Conservation (phyloP, 371 early-diverging fungal species). For the Phascolomyces articulosus region DNA sequence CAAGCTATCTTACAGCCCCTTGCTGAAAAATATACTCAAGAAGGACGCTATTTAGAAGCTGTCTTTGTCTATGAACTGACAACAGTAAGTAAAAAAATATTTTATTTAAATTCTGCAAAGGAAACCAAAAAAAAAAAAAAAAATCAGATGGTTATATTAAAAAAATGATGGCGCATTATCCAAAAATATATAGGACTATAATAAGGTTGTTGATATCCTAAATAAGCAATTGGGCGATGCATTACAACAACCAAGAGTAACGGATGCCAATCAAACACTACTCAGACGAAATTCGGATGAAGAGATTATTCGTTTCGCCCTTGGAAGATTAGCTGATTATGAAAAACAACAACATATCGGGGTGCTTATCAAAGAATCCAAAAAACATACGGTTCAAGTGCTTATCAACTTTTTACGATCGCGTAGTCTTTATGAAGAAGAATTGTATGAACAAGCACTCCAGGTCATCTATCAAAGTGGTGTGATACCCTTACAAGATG, state of each 20-base stretch:
- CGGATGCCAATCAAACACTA: neutral
- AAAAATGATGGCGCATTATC: no score
- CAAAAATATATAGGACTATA: constrained; percentile 55
- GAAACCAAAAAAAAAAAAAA: neutral
- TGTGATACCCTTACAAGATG: constrained; percentile 67
- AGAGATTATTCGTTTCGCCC: constrained; percentile 13
- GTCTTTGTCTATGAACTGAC: constrained; percentile 77
- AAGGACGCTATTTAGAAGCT: constrained; percentile 74
- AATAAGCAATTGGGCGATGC: constrained; percentile 68
- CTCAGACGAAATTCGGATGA: constrained; percentile 8
- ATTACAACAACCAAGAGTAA: constrained; percentile 16
- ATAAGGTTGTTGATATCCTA: constrained; percentile 76
- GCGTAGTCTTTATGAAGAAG: constrained; percentile 20
- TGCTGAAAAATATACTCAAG: constrained; percentile 69
- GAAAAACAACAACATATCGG: constrained; percentile 24
- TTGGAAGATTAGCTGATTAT: constrained; percentile 16
- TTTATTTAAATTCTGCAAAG: no score
- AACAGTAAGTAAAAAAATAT: constrained; percentile 26
- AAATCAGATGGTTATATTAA: neutral
- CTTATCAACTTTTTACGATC: constrained; percentile 16
- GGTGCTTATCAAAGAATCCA: constrained; percentile 15
- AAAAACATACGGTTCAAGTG: constrained; percentile 16
- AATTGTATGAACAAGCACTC: constrained; percentile 20
- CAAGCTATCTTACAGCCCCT: constrained; percentile 62
- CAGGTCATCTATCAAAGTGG: constrained; percentile 30